Evolutionary conservation across 2,329 filamentous ascomycete species (phyloP).

Genomic region (Chaetomium sp.): DNA sequence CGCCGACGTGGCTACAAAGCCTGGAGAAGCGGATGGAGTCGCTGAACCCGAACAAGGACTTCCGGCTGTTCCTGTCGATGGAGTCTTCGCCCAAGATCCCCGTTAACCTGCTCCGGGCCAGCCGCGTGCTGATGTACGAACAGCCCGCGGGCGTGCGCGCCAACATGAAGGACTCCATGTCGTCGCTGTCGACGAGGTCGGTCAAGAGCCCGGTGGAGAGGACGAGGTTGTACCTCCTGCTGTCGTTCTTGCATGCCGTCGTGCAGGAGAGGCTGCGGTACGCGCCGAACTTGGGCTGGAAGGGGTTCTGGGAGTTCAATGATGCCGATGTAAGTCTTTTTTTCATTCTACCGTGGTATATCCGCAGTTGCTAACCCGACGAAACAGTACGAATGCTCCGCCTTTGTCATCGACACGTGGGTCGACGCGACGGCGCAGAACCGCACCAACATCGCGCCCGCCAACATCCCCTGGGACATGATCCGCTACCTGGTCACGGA

Average conservation of each 20-base stretch:
- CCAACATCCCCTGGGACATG: constrained; percentile 96
- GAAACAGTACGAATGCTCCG: constrained; percentile 87
- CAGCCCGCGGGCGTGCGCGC: constrained; percentile 94
- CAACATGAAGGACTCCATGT: constrained; percentile 98
- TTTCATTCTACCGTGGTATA: constrained; percentile 58
- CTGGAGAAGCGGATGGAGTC: constrained; percentile 96
- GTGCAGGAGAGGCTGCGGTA: constrained; percentile 94
- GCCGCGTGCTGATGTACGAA: constrained; percentile 94
- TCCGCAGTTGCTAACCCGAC: constrained; percentile 46
- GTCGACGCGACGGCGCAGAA: constrained; percentile 79
- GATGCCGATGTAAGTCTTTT: constrained; percentile 84
- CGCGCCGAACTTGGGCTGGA: constrained; percentile 92
- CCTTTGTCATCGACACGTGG: constrained; percentile 95
- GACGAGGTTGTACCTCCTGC: constrained; percentile 81
- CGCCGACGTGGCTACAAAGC: constrained; percentile 93
- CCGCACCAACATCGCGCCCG: constrained; percentile 88
- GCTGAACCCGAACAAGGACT: constrained; percentile 89
- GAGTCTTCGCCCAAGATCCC: constrained; percentile 96
- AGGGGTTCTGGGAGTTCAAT: constrained; percentile 99
- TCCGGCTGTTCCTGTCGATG: constrained; percentile 97
- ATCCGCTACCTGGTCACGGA: constrained; percentile 87
- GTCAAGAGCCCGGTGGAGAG: constrained; percentile 87
- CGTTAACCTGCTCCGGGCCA: constrained; percentile 90
- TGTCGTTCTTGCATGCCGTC: constrained; percentile 94
- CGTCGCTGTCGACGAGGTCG: constrained; percentile 74